Evolutionary conservation across 1,139 yeast genomes (phyloP).

Genomic region (Suhomyces kunorum): DNA sequence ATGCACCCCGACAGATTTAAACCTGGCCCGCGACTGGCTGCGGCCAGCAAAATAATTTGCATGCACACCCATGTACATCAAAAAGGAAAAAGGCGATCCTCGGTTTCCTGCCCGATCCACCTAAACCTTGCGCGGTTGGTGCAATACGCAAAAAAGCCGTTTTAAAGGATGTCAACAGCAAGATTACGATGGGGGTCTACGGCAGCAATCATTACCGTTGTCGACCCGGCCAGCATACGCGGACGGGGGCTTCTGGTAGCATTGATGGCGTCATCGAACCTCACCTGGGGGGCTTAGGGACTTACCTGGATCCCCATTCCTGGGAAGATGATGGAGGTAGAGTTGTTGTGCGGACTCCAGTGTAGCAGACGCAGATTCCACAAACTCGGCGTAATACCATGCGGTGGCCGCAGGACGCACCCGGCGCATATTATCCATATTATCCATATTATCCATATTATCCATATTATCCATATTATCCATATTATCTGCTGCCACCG

Average conservation of each 20-base stretch:
- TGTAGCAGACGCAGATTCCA: background rate
- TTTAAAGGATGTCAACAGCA: background rate
- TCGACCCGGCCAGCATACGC: constrained; percentile 2
- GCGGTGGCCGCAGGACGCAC: no score
- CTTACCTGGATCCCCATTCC: background rate
- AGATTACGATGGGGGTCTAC: background rate
- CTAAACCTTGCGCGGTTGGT: background rate
- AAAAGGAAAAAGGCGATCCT: background rate
- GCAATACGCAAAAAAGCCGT: background rate
- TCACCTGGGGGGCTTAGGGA: constrained; percentile 3
- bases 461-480: no score
- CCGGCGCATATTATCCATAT: background rate
- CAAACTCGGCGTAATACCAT: no score
- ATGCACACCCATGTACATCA: background rate
- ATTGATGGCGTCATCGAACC: constrained; percentile 3
- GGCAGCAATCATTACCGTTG: background rate
- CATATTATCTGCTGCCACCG: constrained; percentile 1
- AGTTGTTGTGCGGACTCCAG: no score
- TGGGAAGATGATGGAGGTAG: no score
- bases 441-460: background rate
- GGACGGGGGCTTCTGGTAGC: background rate
- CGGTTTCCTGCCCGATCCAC: constrained; percentile 1
- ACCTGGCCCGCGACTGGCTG: constrained; percentile 1
- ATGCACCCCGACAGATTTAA: constrained; percentile 6
- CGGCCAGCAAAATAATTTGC: background rate